Evolutionary conservation across 2,329 filamentous ascomycete species (phyloP), one percentile per base, ranked within the genome.

Genomic region (Aspergillus caelatus): DNA sequence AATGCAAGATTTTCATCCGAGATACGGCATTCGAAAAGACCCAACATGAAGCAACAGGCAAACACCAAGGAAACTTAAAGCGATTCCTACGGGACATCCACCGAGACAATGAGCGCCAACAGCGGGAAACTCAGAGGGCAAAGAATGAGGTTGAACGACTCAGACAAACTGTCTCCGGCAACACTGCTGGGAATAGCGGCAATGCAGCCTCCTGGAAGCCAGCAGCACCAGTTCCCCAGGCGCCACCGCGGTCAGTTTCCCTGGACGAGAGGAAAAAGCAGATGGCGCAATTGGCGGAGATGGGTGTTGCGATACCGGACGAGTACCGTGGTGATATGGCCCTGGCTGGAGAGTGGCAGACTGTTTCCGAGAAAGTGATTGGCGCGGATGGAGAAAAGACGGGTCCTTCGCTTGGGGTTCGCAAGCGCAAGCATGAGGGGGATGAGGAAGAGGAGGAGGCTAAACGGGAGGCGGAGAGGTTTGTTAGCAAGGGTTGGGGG

Each of bases 21-120:
- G 95, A 99, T 83, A 97, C 94, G 26, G 89, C 92, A 70, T 88
- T 97, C 78, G 94, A 97, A 78, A 91, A 90, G 71, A 85, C 89
- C 68, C 94, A 97, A 79, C 94, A 97, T 80, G 94, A 97, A 79
- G 87, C 91, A 30, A 96, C 92, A 0, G 89, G 83, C 16, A 93
- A 90, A 76, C 94, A 97, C 78, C 93, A 97, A 80, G 87, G 88
- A 73, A 90, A 87, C 68, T 87, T 98, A 65, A 96, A 96, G 80
- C 92, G 94, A 59, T 95, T 94, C 70, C 85, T 99, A 10, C 91
- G 94, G 68, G 91, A 96, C 65, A 85, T 99, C 9, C 94, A 98
- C 80, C 91, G 91, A 70, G 87, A 86, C 61, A 91, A 96, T 76
- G 93, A 97, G 72, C 87, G 88, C 60, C 88, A 94, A 67, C 88